These are phyloP conservation scores for Spencermartinsiella ligniputridi DNA, from an alignment of 1,139 yeast species.

Conservation along the genomic window DNA sequence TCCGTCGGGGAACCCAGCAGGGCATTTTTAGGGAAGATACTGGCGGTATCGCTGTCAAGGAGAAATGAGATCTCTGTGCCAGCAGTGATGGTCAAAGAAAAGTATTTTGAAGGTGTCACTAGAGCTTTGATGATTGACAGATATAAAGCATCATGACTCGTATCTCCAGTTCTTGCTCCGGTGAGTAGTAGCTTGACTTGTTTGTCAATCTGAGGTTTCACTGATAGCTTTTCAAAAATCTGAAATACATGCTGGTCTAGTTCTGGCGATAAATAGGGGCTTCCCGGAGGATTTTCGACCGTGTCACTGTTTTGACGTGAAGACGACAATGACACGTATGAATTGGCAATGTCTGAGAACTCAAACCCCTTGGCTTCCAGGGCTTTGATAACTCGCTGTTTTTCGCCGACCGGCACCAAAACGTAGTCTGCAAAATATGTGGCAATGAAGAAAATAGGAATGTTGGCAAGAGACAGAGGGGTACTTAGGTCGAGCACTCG, in stretches of 20 bases:
- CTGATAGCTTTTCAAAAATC: slow-evolving; percentile 40
- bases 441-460: slow-evolving; percentile 59
- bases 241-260: slow-evolving; percentile 35
- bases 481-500: slow-evolving; percentile 55
- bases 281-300: neutral
- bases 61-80: slow-evolving; percentile 56
- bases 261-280: slow-evolving; percentile 5
- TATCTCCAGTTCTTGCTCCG: slow-evolving; percentile 50
- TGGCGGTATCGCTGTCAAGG: slow-evolving; percentile 36
- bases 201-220: slow-evolving; percentile 44
- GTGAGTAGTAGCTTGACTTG: slow-evolving; percentile 48
- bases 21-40: slow-evolving; percentile 32
- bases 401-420: slow-evolving; percentile 48
- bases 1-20: slow-evolving; percentile 58
- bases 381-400: slow-evolving; percentile 44
- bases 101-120: slow-evolving; percentile 44
- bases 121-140: slow-evolving; percentile 26
- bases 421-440: slow-evolving; percentile 66
- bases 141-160: slow-evolving; percentile 22
- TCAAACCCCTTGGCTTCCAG: slow-evolving; percentile 43
- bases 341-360: slow-evolving; percentile 39
- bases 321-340: slow-evolving; percentile 22
- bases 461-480: slow-evolving; percentile 55
- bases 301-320: neutral
- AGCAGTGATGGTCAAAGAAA: slow-evolving; percentile 51